These are phyloP conservation scores for Globisporangium parvum DNA, from an alignment of 352 stramenopile genomes.

Conservation along the genomic window DNA sequence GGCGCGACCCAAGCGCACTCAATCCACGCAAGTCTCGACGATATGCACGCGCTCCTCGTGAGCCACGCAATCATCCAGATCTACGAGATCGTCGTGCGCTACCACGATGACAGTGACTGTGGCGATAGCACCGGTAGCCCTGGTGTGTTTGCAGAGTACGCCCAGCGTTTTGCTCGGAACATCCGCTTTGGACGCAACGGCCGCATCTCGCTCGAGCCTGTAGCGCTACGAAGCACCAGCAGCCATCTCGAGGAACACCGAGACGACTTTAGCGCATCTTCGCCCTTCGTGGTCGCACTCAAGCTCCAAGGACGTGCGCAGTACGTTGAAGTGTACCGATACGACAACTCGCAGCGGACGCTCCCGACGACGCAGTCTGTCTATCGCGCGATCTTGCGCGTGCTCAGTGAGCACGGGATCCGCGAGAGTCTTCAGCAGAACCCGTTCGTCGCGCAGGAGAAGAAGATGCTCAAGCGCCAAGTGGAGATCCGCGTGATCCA, in stretches of 20 bases:
- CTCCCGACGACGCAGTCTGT: conserved; percentile 50
- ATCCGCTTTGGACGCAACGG: conserved; percentile 63
- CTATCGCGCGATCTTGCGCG: conserved; percentile 37
- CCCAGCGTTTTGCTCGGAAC: conserved; percentile 38
- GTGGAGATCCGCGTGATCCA: conserved; percentile 49
- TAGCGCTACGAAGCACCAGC: background rate
- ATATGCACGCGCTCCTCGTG: conserved; percentile 43
- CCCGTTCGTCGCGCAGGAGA: conserved; percentile 38
- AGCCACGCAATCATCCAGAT: conserved; percentile 49
- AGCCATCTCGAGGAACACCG: background rate
- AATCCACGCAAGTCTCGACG: conserved; percentile 43
- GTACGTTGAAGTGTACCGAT: conserved; percentile 41
- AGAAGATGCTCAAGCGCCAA: conserved; percentile 30
- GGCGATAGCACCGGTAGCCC: conserved; percentile 1
- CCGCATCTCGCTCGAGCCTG: conserved; percentile 29
- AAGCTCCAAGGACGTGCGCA: conserved; percentile 31
- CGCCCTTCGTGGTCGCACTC: conserved; percentile 27
- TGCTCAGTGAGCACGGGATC: conserved; percentile 43
- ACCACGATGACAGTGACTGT: conserved; percentile 1
- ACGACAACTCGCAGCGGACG: conserved; percentile 19
- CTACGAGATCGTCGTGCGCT: conserved; percentile 50
- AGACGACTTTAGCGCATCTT: background rate
- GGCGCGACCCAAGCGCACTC: conserved; percentile 30
- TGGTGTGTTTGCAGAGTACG: conserved; percentile 37
- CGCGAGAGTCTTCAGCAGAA: conserved; percentile 69